Conservation (phyloP, 257 asterid species). For the Solanum sitiens region DNA sequence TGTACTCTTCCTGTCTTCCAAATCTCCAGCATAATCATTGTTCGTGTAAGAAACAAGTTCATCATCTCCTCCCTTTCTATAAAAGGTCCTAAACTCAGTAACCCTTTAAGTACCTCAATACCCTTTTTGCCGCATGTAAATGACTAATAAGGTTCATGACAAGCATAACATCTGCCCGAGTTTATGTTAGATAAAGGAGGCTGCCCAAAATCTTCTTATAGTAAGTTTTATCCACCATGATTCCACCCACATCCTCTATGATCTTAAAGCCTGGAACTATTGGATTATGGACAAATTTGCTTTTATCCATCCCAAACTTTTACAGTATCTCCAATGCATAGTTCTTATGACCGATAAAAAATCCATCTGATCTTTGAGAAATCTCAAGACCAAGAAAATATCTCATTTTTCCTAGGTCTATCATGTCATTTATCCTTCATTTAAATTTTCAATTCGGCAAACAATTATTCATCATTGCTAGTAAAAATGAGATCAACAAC, state of each 20-base stretch:
- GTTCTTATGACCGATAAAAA: not conserved
- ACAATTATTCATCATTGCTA: not conserved
- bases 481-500: not conserved
- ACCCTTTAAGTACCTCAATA: not conserved
- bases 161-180: not conserved
- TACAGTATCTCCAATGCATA: not conserved
- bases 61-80: not conserved
- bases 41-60: not conserved
- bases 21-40: not conserved
- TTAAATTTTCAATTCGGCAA: not conserved
- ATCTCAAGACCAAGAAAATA: not conserved
- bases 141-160: not conserved
- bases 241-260: not conserved
- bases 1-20: not conserved
- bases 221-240: not conserved
- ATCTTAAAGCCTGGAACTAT: not conserved
- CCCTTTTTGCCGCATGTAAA: not conserved
- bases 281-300: not conserved
- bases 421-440: too few species aligned
- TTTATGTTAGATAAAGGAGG: not conserved
- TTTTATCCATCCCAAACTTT: not conserved
- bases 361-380: not conserved
- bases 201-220: not conserved
- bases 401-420: not conserved
- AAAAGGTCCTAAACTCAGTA: not conserved